Base-by-base conservation (phyloP, 805 yeast species). In the Brettanomyces custersianus region DNA sequence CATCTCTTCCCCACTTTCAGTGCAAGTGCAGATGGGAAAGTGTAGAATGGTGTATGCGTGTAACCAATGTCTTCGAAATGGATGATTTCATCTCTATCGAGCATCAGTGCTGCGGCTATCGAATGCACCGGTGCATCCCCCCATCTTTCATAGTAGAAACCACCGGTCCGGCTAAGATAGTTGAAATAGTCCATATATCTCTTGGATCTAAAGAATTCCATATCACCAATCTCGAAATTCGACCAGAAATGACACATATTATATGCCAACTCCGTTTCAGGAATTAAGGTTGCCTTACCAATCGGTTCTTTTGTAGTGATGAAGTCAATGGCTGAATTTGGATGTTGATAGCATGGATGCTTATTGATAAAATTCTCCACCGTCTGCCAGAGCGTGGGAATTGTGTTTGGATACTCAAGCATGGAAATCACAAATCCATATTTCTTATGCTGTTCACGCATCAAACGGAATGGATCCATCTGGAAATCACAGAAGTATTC, bases 61-160 rank as follows among this genome's bases (percentile, higher is more conserved):
- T 86, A 86, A 0, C 95, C 95, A 13, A 86, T 66, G 48, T 86
- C 94, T 39, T 77, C 77, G 55, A 87, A 83, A 62, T 80, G 85
- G 51, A 78, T 80, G 29, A 87, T 58, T 51, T 84, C 80, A 13
- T 63, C 53, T 36, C 63, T 68, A 42, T 76, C 72, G 42, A 83
- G 57, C 30, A 83, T 54, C 29, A 83, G 54, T 0, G 81, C 54
- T 1, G 72, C 77, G 1, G 76, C 94, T 20, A 85, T 63, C 0
- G 90, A 66, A 54, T 86, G 95, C 12, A 86, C 83, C 0, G 95
- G 95, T 0, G 95, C 95, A 60, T 87, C 96, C 12, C 96, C 96
- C 96, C 96, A 87, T 40, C 95, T 62, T 57, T 86, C 95, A 38
- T 81, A 80, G 55, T 80, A 80, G 52, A 84, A 83, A 4, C 92